phyloP scores from a whole-genome alignment of 2,329 filamentous ascomycete genomes.

The Monosporascus sp. region DNA sequence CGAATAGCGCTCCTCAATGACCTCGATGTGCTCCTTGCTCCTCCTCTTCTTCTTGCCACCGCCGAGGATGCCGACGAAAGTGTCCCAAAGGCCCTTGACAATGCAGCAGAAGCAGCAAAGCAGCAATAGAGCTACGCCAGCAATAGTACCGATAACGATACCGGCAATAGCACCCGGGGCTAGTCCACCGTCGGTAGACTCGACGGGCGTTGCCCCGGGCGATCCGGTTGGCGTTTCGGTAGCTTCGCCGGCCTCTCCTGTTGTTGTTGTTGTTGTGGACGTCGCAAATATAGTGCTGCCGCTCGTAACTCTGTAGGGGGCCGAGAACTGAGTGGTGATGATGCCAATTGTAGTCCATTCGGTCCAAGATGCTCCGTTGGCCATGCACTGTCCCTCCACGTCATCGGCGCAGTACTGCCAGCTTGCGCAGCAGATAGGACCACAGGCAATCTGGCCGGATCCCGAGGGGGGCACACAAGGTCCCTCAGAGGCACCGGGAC shows the following conservation, averaged over 20 bases:
- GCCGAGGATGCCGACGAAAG: conserved; percentile 52
- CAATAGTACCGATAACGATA: conserved; percentile 70
- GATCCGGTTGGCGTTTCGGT: conserved; percentile 50
- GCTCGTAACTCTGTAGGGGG: conserved; percentile 47
- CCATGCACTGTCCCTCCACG: conserved; percentile 48
- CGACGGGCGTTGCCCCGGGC: conserved; percentile 30
- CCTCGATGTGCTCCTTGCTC: conserved; percentile 50
- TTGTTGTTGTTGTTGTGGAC: conserved; percentile 49
- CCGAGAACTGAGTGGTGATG: conserved; percentile 51
- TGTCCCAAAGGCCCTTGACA: conserved; percentile 56
- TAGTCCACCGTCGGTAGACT: conserved; percentile 40
- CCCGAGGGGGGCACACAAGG: conserved; percentile 44
- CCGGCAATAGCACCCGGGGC: conserved; percentile 73
- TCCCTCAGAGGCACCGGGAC: conserved; percentile 28
- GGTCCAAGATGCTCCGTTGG: conserved; percentile 41
- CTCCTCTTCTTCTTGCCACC: conserved; percentile 45
- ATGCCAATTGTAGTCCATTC: conserved; percentile 40
- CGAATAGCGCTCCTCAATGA: conserved; percentile 59
- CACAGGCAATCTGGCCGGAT: conserved; percentile 58
- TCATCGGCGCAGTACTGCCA: conserved; percentile 61
- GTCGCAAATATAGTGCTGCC: conserved; percentile 42
- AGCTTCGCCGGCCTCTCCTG: conserved; percentile 47
- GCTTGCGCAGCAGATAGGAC: conserved; percentile 63
- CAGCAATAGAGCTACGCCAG: conserved; percentile 60
- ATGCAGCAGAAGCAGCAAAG: conserved; percentile 73